Evolutionary conservation across 1,284 basidiomycete genomes (phyloP).

Genomic region (Naganishia albida): DNA sequence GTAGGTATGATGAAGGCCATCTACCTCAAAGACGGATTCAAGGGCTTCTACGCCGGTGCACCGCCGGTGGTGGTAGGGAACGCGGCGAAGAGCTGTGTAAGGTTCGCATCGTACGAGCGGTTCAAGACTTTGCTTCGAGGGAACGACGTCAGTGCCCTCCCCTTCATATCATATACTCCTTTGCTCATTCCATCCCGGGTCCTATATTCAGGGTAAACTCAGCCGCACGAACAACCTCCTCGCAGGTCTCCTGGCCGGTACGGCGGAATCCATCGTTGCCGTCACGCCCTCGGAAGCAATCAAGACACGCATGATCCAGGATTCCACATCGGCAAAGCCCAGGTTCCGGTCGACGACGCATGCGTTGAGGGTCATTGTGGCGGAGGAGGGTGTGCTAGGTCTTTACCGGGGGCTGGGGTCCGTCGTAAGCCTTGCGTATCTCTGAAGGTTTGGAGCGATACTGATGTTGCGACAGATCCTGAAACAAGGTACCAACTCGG

Average conservation of each 20-base stretch:
- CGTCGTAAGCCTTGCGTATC: too few relatives aligned
- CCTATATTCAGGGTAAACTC: not conserved
- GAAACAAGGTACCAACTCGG: conserved; percentile 5
- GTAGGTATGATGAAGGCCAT: not conserved
- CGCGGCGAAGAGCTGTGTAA: conserved; percentile 1
- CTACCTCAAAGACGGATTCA: not conserved
- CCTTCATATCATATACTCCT: too few relatives aligned
- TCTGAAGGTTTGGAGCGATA: too few relatives aligned
- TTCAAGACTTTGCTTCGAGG: conserved; percentile 1
- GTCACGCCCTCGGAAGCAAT: conserved; percentile 3
- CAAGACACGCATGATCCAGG: conserved; percentile 2
- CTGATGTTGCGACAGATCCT: not conserved
- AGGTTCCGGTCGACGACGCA: not conserved
- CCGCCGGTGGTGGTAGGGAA: conserved; percentile 1
- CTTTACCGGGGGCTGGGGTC: not conserved
- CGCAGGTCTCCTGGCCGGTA: not conserved
- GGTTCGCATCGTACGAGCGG: conserved; percentile 1
- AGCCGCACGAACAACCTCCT: conserved; percentile 2
- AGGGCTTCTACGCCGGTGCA: conserved; percentile 3
- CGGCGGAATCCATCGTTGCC: conserved; percentile 7
- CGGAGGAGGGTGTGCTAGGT: not conserved
- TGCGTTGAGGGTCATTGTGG: not conserved
- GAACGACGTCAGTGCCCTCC: not conserved
- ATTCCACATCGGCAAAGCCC: not conserved
- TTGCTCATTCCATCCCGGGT: not conserved